Base-by-base conservation (phyloP, 331 rosid species). In the Saraca asoca region DNA sequence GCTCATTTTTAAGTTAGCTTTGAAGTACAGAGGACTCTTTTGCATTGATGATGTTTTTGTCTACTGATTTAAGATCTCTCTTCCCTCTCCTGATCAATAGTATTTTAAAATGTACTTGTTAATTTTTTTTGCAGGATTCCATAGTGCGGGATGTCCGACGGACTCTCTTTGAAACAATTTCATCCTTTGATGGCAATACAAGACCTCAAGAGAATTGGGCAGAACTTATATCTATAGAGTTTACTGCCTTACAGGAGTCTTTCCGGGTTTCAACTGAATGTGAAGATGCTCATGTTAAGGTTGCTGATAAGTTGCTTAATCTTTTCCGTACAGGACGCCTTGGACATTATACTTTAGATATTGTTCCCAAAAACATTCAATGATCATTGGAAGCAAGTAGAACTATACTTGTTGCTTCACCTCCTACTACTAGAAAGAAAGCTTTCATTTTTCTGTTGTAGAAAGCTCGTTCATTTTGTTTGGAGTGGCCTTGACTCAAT, bases 241-340 rank as follows among this genome's bases (percentile, higher is more conserved):
- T 87, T 55, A 41, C 3, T 34, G 80, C 86, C 2, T 59, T 89
- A 78, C 76, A 49, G 49, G 77, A 70, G 70, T 80, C 75, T 39
- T 80, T 91, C 70, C 82, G 59, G 14, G 54, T 91, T 75, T 69
- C 78, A 37, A 8, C 9, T 53, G 81, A 85, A 62, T 50, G 43
- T 68, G 45, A 79, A 55, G 74, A 69, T 33, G 76, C 81, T 42
- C 48, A 69, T 76, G 62, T 46, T 73, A 83, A 78, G 79, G 89
- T 81, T 38, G 85, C 87, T 14, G 58, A 76, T 16, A 89, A 87
- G 79, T 65, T 91, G 57, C 74, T 91, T 67, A 82, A 89, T 82
- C 92, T 89, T 60, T 89, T 76, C 58, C 96, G 86, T 45, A 85
- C 95, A 2, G 97, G 97, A 41, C 85, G 97, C 46, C 84, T 91